Evolutionary conservation across 768 basidiomycete species (phyloP).

Genomic region (Dioszegia hungarica): DNA sequence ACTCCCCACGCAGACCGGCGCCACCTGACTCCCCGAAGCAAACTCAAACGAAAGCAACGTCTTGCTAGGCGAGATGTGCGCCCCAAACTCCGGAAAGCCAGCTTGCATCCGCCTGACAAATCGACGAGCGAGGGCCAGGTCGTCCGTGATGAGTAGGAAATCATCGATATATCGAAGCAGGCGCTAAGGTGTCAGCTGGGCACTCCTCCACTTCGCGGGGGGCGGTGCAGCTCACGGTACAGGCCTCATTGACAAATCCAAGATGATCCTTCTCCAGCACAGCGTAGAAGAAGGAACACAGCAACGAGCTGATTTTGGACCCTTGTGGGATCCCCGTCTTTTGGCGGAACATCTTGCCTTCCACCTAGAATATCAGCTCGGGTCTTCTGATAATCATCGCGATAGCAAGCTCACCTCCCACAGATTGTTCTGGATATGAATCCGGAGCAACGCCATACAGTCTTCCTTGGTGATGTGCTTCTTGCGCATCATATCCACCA

Average conservation of each 20-base stretch:
- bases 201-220: background rate
- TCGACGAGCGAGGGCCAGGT: slow-evolving; percentile 56
- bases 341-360: slow-evolving; percentile 58
- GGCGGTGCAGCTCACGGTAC: slow-evolving; percentile 57
- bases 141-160: slow-evolving; percentile 80
- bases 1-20: slow-evolving; percentile 17
- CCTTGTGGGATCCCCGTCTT: slow-evolving; percentile 95
- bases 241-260: slow-evolving; percentile 54
- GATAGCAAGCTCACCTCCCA: slow-evolving; percentile 61
- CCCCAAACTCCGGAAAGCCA: slow-evolving; percentile 92
- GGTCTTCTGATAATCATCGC: background rate
- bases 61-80: slow-evolving; percentile 81
- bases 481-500: slow-evolving; percentile 69
- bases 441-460: slow-evolving; percentile 69
- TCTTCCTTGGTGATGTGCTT: slow-evolving; percentile 54
- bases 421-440: slow-evolving; percentile 87
- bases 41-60: slow-evolving; percentile 75
- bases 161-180: slow-evolving; percentile 89
- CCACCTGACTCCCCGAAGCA: slow-evolving; percentile 15
- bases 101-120: slow-evolving; percentile 74
- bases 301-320: slow-evolving; percentile 84
- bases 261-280: slow-evolving; percentile 69
- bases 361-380: slow-evolving; percentile 18
- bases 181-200: slow-evolving; percentile 53
- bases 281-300: slow-evolving; percentile 93